Base-by-base conservation (phyloP, 164 flowering plant species). In the Malania oleifera region DNA sequence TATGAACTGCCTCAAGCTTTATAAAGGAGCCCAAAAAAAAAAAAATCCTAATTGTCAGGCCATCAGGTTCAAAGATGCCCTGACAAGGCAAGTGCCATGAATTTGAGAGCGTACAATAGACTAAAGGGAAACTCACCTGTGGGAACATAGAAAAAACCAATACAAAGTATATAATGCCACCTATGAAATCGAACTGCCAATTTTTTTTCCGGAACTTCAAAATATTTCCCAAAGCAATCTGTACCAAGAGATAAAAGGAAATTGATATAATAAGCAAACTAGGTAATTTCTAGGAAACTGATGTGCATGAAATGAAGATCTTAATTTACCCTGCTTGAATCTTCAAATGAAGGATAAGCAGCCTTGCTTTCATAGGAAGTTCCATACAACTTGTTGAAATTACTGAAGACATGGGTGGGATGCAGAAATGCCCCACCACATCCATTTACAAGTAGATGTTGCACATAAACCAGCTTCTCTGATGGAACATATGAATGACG, bases 361-460 rank as follows among this genome's bases (percentile, higher is more conserved):
- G 91, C 89, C 70, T 87, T 86, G 73, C 66, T 67, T 46, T 89
- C 95, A 61, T 89, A 95, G 2, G 81, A 34, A 57, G 76, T 67
- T 43, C 90, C 98, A 72, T 66, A 75, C 52, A 60, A 67, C 56
- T 75, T 77, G 20, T 76, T 74, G 63, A 95, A 95, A 60, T 81
- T 73, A 59, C 85, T 79, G 66, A 95, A 95, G 48, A 84, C 90
- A 69, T 95, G 99, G 29, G 99, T 95, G 57, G 99, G 99, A 69
- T 95, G 98, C 77, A 95, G 74, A 82, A 95, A 95, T 38, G 99
- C 98, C 56, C 99, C 99, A 65, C 99, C 99, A 71, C 96, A 89
- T 48, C 99, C 99, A 81, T 95, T 95, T 12, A 95, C 99, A 72
- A 95, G 85, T 29, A 95, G 72, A 75, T 95, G 96, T 35, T 87